Base-by-base conservation (phyloP, 2,329 filamentous ascomycete species). In the Alternaria angustiovoidea region DNA sequence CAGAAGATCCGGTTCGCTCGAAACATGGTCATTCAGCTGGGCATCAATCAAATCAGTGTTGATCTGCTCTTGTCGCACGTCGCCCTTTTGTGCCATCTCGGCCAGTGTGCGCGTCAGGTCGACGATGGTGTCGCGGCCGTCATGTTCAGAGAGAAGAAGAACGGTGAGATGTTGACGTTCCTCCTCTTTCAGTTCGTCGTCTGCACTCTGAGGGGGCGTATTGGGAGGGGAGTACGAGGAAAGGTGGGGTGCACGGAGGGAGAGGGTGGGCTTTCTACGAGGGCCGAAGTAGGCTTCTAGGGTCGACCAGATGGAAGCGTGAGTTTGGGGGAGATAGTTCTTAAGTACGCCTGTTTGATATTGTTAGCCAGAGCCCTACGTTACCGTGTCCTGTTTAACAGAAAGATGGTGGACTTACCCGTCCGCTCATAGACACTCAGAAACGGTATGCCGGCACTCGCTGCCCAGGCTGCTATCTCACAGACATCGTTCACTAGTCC, bases 71-170 rank as follows among this genome's bases (percentile, higher is more conserved):
- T 92, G 86, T 2, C 87, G 87, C 14, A 99, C 85, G 79, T 97
- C 97, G 59, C 89, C 89, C 68, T 90, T 89, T 78, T 98, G 95
- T 7, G 93, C 91, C 95, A 99, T 98, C 75, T 97, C 92, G 6
- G 94, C 88, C 22, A 99, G 84, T 1, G 96, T 98, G 74, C 94
- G 93, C 42, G 95, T 99, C 46, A 99, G 86, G 78, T 99, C 95
- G 41, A 99, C 94, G 64, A 99, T 87, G 4, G 94, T 97, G 73
- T 96, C 93, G 55, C 94, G 88, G 49, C 95, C 94, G 71, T 99
- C 95, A 57, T 94, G 91, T 38, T 89, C 88, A 14, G 93, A 96
- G 51, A 99, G 87, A 39, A 99, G 87, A 58, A 97, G 87, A 18
- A 98, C 79, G 4, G 84, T 86, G 18, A 90, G 78, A 61, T 85